Base-by-base conservation (phyloP, 768 basidiomycete genomes). In the Termitomyces titanicus region DNA sequence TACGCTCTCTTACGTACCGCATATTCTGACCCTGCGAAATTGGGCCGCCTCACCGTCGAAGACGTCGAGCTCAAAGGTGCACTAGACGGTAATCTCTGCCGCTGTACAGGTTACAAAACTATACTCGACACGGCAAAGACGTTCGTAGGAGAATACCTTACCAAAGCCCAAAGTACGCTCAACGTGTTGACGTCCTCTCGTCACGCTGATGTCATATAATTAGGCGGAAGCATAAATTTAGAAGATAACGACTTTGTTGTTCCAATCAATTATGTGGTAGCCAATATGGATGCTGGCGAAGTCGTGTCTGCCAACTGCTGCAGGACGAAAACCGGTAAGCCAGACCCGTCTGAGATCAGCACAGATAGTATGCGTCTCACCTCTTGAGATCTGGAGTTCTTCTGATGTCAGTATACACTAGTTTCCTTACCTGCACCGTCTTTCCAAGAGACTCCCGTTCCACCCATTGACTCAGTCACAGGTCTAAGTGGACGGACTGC, bases 61-160 rank as follows among this genome's bases (percentile, higher is more conserved):
- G 59, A 60, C 25, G 45, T 60, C 22, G 59, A 60, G 34, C 50
- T 60, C 12, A 60, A 60, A 24, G 59, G 59, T 20, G 55, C 59
- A 39, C 56, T 60, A 11, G 59, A 60, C 27, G 59, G 59, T 18
- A 60, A 60, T 43, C 59, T 60, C 11, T 60, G 59, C 27, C 49
- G 59, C 3, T 60, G 59, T 24, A 60, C 59, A 9, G 59, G 59
- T n/a, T 60, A 60, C 29, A 60, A 60, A 47, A 51, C 59, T 18
- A 48, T 60, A 13, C 55, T 60, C 18, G 59, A 60, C 31, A 45
- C 52, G 11, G 59, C 59, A n/a, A 60, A 60, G 53, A 60, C 59
- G 5, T 60, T 60, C 20, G 59, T 57, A 12, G 59, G 59, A n/a
- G 55, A 60, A 50, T 60, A 60, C 38, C 33, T 60, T 17, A 33